phyloP scores from a whole-genome alignment of 306 rosid genomes.

The Pyrus betulifolia region DNA sequence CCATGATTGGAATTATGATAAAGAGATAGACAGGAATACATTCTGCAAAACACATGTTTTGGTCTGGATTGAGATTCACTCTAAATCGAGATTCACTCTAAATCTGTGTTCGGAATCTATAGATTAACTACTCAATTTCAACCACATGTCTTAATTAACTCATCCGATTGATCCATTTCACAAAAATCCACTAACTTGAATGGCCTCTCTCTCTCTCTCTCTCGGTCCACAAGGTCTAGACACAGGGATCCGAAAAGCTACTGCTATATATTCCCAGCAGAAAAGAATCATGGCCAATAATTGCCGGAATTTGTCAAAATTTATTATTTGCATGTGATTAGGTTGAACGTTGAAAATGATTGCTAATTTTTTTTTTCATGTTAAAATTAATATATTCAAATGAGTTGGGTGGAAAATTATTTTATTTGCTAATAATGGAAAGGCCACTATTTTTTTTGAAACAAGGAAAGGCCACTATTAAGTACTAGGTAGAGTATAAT shows the following conservation, averaged over 20 bases:
- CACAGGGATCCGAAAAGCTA: no score
- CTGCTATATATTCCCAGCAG: no score
- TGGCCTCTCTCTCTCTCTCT: no score
- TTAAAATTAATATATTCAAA: not conserved
- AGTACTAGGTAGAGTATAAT: not conserved
- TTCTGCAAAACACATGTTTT: not conserved
- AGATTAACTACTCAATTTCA: no score
- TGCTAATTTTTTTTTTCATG: not conserved
- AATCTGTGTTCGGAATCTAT: fast-evolving
- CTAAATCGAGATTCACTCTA: no score
- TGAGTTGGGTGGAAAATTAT: not conserved
- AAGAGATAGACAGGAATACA: not conserved
- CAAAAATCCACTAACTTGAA: no score
- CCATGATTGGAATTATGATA: not conserved
- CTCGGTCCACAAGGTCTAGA: no score
- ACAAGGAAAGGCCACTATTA: not conserved
- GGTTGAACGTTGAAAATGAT: not conserved
- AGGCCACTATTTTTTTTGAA: not conserved
- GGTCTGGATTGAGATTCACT: no score
- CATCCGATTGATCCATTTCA: no score
- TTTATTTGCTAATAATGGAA: not conserved
- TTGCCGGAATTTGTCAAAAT: not conserved
- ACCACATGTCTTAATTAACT: no score
- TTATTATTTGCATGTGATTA: not conserved
- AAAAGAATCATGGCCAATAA: not conserved